Base-by-base conservation (phyloP, 2,329 filamentous ascomycete species). In the Sporothrix sp. region DNA sequence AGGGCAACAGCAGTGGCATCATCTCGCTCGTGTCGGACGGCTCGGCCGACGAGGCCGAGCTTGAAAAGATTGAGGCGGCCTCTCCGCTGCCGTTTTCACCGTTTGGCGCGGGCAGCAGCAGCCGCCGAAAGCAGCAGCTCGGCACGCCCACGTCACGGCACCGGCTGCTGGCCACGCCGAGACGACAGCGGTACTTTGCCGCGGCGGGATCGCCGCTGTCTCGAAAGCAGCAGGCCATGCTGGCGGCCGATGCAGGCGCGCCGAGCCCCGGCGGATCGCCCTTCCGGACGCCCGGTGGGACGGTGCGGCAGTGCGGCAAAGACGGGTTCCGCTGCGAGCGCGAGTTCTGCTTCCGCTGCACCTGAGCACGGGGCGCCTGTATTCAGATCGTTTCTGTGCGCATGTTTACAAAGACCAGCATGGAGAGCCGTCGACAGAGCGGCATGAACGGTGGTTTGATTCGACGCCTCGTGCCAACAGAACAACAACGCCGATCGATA, bases 271-370 rank as follows among this genome's bases (percentile, higher is more conserved):
- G 46, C 25, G 57, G 47, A 11, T 60, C 59, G 23, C 55, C 65
- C 28, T 58, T 69, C 4, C 66, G 66, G 56, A 78, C 75, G 9
- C 75, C 75, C 0, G 70, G 74, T 2, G 76, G 76, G 1, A 70
- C 71, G 13, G 57, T 68, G 56, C 66, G 73, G 47, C 66, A 66
- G 13, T 82, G 79, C 52, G 79, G 79, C 3, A 65, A 74, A 55
- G 70, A 72, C 56, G 78, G 74, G 11, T 81, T 75, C 59, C 65
- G 64, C 14, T 82, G 79, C 54, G 71, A 71, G 3, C 68, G 74
- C 49, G 72, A 77, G 54, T 82, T 81, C 63, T 82, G 79, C 62
- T 80, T 83, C 57, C 69, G 67, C 9, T 82, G n/a, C n/a, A n/a
- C n/a, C n/a, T n/a, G n/a, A n/a, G n/a, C n/a, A n/a, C n/a, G n/a